These are phyloP conservation scores for Monoraphidium neglectum DNA, from an alignment of 139 green algal species.

Conservation along the genomic window DNA sequence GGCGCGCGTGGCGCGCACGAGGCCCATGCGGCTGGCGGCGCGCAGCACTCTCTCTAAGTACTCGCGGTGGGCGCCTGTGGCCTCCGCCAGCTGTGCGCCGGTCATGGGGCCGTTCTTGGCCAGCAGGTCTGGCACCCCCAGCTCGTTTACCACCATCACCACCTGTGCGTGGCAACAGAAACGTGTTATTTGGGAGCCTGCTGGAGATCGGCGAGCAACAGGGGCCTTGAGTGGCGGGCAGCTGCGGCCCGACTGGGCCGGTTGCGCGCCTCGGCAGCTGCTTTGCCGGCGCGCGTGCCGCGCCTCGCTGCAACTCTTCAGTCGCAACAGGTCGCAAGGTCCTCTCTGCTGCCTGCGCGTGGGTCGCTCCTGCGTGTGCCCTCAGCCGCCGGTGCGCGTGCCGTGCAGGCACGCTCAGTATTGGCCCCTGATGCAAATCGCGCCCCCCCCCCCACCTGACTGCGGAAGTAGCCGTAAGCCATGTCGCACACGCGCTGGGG, in stretches of 20 bases:
- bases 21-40: conserved; percentile 6
- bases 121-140: conserved; percentile 20
- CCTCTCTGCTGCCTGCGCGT: no score
- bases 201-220: no score
- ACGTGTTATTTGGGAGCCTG: no score
- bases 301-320: no score
- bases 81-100: conserved; percentile 9
- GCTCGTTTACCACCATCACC: conserved; percentile 21
- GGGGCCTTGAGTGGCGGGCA: no score
- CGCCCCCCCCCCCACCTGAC: conserved; percentile 25
- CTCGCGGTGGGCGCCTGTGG: conserved; percentile 8
- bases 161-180: not conserved
- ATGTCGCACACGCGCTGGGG: conserved; percentile 24
- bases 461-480: conserved; percentile 4
- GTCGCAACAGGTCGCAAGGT: no score
- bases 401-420: no score
- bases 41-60: conserved; percentile 24
- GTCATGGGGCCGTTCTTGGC: conserved; percentile 9
- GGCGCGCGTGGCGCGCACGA: not conserved
- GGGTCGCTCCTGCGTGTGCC: no score
- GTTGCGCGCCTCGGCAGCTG: not conserved
- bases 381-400: no score
- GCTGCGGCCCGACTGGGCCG: no score
- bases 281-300: not conserved
- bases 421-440: no score